phyloP scores from a whole-genome alignment of 2,329 filamentous ascomycete species.

The Pseudogymnoascus sp. region DNA sequence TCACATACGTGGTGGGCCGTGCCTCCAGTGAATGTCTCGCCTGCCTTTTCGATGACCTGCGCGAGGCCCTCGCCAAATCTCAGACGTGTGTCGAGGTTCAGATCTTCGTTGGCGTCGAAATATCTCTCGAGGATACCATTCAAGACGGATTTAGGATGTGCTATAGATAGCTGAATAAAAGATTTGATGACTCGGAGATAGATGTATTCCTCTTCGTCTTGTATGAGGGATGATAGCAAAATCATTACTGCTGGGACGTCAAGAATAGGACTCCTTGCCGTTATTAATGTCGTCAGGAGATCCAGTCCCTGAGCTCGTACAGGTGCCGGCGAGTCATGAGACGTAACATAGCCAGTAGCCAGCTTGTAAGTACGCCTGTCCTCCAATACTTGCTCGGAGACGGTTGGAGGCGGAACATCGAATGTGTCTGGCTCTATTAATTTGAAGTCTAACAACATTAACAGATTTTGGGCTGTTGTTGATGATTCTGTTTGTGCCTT shows the following conservation, averaged over 20 bases:
- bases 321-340: slow-evolving; percentile 53
- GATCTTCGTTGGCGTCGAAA: slow-evolving; percentile 52
- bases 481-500: slow-evolving; percentile 36
- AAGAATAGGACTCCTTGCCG: slow-evolving; percentile 46
- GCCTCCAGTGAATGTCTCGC: slow-evolving; percentile 47
- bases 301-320: slow-evolving; percentile 59
- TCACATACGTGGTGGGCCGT: slow-evolving; percentile 45
- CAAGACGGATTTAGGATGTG: slow-evolving; percentile 54
- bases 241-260: slow-evolving; percentile 60
- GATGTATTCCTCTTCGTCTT: slow-evolving; percentile 63
- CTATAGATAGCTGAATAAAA: slow-evolving; percentile 49
- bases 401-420: slow-evolving; percentile 29
- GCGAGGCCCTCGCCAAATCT: slow-evolving; percentile 61
- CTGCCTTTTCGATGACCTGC: slow-evolving; percentile 54
- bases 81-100: slow-evolving; percentile 53
- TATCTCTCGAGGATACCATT: slow-evolving; percentile 60
- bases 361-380: slow-evolving; percentile 55
- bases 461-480: slow-evolving; percentile 48
- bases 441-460: slow-evolving; percentile 45
- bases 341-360: slow-evolving; percentile 56
- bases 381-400: slow-evolving; percentile 41
- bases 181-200: slow-evolving; percentile 60
- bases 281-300: slow-evolving; percentile 50
- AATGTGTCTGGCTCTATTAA: slow-evolving; percentile 23
- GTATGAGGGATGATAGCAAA: slow-evolving; percentile 54